Evolutionary conservation across 768 basidiomycete genomes (phyloP).

Genomic region (Podaxis sp.): DNA sequence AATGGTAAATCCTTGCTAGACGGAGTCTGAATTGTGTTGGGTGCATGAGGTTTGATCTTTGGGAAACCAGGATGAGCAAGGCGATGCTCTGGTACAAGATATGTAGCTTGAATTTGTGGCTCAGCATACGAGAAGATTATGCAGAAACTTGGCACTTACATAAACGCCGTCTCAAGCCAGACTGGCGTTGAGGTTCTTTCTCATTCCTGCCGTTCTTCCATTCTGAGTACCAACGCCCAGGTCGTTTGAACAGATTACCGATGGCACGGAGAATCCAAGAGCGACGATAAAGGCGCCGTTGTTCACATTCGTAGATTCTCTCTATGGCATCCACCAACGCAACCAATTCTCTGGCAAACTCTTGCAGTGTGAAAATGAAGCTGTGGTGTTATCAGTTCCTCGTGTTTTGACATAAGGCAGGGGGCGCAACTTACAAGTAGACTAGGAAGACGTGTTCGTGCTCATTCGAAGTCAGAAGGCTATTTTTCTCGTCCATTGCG

Average conservation of each 20-base stretch:
- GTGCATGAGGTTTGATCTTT: slow-evolving; percentile 77
- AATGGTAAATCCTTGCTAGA: slow-evolving; percentile 55
- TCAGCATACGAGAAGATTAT: background rate
- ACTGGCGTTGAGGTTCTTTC: slow-evolving; percentile 5
- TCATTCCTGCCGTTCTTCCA: background rate
- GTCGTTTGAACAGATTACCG: slow-evolving; percentile 12
- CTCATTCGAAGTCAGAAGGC: slow-evolving; percentile 45
- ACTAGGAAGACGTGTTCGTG: slow-evolving; percentile 86
- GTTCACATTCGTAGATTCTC: slow-evolving; percentile 70
- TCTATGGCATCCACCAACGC: slow-evolving; percentile 84
- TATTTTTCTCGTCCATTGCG: slow-evolving; percentile 29
- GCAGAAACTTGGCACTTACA: slow-evolving; percentile 34
- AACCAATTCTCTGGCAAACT: slow-evolving; percentile 83
- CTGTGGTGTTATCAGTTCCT: slow-evolving; percentile 37
- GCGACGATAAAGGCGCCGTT: slow-evolving; percentile 37
- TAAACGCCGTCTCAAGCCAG: slow-evolving; percentile 26
- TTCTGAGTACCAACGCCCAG: background rate
- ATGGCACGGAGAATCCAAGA: slow-evolving; percentile 25
- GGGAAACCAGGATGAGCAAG: slow-evolving; percentile 71
- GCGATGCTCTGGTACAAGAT: slow-evolving; percentile 49
- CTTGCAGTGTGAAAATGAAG: slow-evolving; percentile 95
- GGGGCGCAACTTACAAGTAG: slow-evolving; percentile 70
- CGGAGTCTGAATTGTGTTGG: slow-evolving; percentile 84
- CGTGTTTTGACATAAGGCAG: background rate
- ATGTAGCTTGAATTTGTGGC: slow-evolving; percentile 34